A percentile compares a stretch with the other conserved stretches of the same genome.
Conservation (phyloP, 2,329 filamentous ascomycete genomes). For the Colletotrichum liriopes region DNA sequence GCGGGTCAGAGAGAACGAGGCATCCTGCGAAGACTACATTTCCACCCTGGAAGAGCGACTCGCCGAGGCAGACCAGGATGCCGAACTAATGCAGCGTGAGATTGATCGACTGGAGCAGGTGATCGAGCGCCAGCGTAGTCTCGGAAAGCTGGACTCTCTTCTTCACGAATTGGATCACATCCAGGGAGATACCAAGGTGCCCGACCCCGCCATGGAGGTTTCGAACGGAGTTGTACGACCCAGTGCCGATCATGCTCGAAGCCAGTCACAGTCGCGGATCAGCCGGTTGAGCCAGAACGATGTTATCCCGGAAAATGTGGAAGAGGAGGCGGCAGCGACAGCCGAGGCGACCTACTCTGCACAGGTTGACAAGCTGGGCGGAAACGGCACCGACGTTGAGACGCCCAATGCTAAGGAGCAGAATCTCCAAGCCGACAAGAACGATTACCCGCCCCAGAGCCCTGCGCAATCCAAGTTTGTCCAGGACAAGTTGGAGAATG, state of each 20-base stretch:
- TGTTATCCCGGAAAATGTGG: slow-evolving; percentile 68
- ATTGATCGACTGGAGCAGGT: slow-evolving; percentile 95
- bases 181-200: slow-evolving; percentile 70
- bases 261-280: slow-evolving; percentile 54
- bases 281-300: slow-evolving; percentile 69
- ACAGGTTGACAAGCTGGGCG: slow-evolving; percentile 45
- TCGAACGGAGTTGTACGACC: slow-evolving; percentile 60
- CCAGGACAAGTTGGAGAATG: slow-evolving; percentile 90
- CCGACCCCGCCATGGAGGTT: slow-evolving; percentile 55
- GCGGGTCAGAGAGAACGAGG: slow-evolving; percentile 90
- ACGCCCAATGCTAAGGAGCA: slow-evolving; percentile 37
- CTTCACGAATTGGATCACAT: slow-evolving; percentile 90
- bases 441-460: slow-evolving; percentile 71
- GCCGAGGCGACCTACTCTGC: slow-evolving; percentile 45
- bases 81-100: slow-evolving; percentile 96
- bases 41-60: slow-evolving; percentile 95
- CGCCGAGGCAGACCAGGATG: slow-evolving; percentile 95
- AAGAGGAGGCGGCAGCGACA: slow-evolving; percentile 53
- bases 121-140: slow-evolving; percentile 92
- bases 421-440: slow-evolving; percentile 26
- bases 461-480: slow-evolving; percentile 89
- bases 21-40: slow-evolving; percentile 94
- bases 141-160: slow-evolving; percentile 94
- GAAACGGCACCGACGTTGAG: background rate
- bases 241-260: slow-evolving; percentile 67